Evolutionary conservation across 2,329 filamentous ascomycete genomes (phyloP).

Genomic region (Mycosphaerella arachidis): DNA sequence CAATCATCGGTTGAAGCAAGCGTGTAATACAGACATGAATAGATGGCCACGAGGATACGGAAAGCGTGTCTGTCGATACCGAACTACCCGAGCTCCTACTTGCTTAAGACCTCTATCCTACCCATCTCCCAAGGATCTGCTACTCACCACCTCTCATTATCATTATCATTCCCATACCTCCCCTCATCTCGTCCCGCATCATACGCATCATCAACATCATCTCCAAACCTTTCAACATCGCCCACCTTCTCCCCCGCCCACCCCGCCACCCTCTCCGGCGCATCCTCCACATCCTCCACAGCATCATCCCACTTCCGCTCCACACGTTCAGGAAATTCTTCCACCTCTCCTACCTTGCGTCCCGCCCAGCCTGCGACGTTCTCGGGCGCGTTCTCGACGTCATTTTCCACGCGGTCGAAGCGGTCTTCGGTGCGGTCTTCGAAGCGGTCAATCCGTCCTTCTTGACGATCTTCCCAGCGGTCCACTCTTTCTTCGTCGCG

Average conservation of each 20-base stretch:
- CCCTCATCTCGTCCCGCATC: conserved; percentile 39
- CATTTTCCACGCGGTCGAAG: conserved; percentile 20
- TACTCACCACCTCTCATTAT: conserved; percentile 11
- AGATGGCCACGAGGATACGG: neutral
- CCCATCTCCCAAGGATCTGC: too few relatives aligned
- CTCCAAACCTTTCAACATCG: conserved; percentile 41
- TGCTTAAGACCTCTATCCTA: neutral
- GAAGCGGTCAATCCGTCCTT: conserved; percentile 18
- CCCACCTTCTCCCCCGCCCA: conserved; percentile 40
- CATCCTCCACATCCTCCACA: conserved; percentile 34
- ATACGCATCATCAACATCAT: conserved; percentile 41
- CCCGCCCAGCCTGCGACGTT: conserved; percentile 43
- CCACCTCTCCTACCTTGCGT: conserved; percentile 38
- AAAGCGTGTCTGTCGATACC: neutral
- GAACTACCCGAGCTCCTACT: neutral
- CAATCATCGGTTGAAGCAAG: neutral
- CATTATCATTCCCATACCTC: conserved; percentile 24
- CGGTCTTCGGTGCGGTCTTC: conserved; percentile 23
- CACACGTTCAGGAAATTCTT: conserved; percentile 36
- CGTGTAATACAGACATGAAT: conserved; percentile 10
- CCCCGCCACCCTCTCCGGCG: conserved; percentile 33
- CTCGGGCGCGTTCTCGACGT: conserved; percentile 40
- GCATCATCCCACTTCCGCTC: conserved; percentile 32
- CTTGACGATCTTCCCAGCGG: conserved; percentile 18
- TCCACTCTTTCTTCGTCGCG: conserved; percentile 14